Base-by-base conservation (phyloP, 768 basidiomycete species). In the Strobilomyces echinocephalus region DNA sequence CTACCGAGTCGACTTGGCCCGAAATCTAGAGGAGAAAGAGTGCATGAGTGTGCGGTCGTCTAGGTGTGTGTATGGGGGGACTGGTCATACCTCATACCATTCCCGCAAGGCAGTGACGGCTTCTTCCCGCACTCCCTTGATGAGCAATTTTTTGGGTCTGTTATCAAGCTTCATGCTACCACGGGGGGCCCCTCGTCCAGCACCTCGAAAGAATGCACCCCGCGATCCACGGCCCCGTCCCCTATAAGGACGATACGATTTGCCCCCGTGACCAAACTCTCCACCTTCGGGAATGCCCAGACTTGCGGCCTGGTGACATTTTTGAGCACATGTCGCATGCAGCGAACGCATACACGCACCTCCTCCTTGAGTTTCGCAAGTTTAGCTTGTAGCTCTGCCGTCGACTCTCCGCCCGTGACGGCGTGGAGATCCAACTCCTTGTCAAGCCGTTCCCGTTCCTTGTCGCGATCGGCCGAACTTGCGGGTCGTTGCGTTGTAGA, bases 151-250 rank as follows among this genome's bases (percentile, higher is more conserved):
- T 73, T 84, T 88, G 10, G 93, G 88, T 16, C 93, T 82, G 63
- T 94, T 92, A 69, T 97, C 93, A 28, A 97, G 80, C 64, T 88
- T 88, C 87, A 95, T 88, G 62, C 84, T 91, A 10, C 76, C 74
- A 39, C 86, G 79, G 10, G 83, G 76, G 43, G 81, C 84, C 52
- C 89, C 88, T 42, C 89, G 81, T 58, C 79, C 75, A 9, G 74
- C 76, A 39, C 78, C 78, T 14, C 87, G 81, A 67, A 77, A 82
- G 62, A 78, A 85, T 14, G 80, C 73, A 43, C 90, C 69, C 0
- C 76, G 75, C 26, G 68, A 70, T 3, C 84, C 87, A 50, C 87
- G 75, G 31, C 75, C 81, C 24, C 85, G 81, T 11, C 85, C 86
- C 53, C 90, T 79, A 44, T 87, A 86, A 26, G 85, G 80, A 10